These are phyloP conservation scores for Ceratobasidium sp. DNA, from an alignment of 1,284 basidiomycete genomes.

Conservation along the genomic window DNA sequence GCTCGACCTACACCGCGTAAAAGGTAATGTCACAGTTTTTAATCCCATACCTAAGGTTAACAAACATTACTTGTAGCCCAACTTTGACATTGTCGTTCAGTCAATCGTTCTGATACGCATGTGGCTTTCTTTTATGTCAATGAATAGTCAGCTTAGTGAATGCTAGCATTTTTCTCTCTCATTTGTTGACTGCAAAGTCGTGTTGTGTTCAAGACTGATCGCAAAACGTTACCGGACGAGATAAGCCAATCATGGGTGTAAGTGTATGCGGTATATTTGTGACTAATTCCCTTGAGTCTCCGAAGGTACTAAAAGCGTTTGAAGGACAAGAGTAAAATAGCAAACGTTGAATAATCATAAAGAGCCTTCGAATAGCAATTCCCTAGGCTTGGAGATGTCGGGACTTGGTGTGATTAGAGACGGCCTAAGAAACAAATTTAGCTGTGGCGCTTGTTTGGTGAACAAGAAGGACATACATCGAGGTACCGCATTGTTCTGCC, in stretches of 20 bases:
- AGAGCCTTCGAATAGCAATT: conserved; percentile 67
- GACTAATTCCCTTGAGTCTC: no score
- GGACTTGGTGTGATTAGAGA: conserved; percentile 67
- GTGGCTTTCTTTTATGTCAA: conserved; percentile 9
- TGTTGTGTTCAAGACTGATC: no score
- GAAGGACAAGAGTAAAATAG: conserved; percentile 5
- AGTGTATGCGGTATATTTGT: no score
- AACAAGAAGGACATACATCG: conserved; percentile 70
- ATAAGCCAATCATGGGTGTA: no score
- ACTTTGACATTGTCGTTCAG: not conserved
- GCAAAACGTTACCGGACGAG: no score
- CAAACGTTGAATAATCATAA: conserved; percentile 50
- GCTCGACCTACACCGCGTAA: conserved; percentile 58
- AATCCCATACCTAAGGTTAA: not conserved
- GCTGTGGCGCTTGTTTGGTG: not conserved
- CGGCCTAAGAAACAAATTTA: conserved; percentile 57
- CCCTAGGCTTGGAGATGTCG: conserved; percentile 63
- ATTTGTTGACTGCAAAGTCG: no score
- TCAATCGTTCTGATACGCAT: not conserved
- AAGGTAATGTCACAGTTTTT: conserved; percentile 7
- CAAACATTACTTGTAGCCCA: not conserved
- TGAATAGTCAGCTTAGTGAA: conserved; percentile 1
- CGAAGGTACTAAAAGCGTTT: not conserved
- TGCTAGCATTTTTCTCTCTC: no score
- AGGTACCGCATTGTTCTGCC: conserved; percentile 95